These are phyloP conservation scores for Alternaria gansuensis DNA, from an alignment of 2,329 filamentous ascomycete genomes.

Conservation along the genomic window DNA sequence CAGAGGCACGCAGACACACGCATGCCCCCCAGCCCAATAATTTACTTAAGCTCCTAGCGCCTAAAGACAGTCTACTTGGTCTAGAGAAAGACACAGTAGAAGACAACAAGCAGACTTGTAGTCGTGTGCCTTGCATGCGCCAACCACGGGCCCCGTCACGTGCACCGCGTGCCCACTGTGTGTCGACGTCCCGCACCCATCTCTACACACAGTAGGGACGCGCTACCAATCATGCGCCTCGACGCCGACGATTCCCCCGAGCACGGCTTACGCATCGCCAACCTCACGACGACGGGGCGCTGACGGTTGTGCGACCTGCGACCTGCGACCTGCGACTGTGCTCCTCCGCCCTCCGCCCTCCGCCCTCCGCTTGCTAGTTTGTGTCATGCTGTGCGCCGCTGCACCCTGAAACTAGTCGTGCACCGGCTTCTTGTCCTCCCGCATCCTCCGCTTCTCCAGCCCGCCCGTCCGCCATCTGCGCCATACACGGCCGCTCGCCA, in stretches of 20 bases:
- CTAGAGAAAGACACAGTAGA: no score
- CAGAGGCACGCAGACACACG: background rate
- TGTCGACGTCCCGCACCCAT: background rate
- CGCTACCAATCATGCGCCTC: slow-evolving; percentile 11
- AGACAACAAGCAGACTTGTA: background rate
- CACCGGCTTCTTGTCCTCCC: slow-evolving; percentile 21
- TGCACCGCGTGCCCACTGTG: background rate
- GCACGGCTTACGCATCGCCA: background rate
- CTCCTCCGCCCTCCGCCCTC: no score
- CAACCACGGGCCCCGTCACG: slow-evolving; percentile 1
- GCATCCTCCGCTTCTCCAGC: slow-evolving; percentile 19
- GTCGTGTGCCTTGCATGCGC: slow-evolving; percentile 1
- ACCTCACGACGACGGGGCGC: background rate
- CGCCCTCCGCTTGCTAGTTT: slow-evolving; percentile 12
- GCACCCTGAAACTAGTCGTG: slow-evolving; percentile 42
- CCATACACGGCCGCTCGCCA: slow-evolving; percentile 18
- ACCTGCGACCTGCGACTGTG: background rate
- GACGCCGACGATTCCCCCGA: background rate
- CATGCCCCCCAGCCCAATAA: no score
- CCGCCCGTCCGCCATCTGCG: slow-evolving; percentile 12
- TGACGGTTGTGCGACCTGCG: background rate
- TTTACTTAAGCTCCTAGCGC: no score
- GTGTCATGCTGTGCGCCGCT: slow-evolving; percentile 30
- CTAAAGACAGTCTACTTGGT: no score
- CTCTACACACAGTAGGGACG: slow-evolving; percentile 2